Conservation (phyloP, 257 asterid species). For the Solanum phureja region DNA sequence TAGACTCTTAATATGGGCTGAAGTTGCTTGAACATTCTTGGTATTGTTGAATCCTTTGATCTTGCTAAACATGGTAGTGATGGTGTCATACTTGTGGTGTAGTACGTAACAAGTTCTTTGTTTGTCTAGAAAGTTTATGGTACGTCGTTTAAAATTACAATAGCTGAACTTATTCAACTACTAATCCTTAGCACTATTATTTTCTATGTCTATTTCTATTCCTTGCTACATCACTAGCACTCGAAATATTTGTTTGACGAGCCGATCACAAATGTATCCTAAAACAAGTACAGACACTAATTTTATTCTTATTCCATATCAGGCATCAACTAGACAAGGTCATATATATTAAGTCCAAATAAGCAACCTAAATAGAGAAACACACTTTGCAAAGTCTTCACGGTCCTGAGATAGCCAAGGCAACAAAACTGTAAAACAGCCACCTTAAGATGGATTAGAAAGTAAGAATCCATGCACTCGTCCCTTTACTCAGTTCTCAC, state of each 20-base stretch:
- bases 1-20: not conserved
- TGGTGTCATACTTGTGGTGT: not conserved
- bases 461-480: not conserved
- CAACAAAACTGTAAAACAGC: not conserved
- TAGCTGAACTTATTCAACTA: not conserved
- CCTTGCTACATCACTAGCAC: not conserved
- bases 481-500: not conserved
- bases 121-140: not conserved
- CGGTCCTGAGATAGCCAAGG: not conserved
- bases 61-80: not conserved
- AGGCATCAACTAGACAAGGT: not conserved
- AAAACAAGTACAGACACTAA: not conserved
- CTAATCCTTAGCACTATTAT: not conserved
- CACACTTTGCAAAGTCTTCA: not conserved
- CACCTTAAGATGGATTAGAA: not conserved
- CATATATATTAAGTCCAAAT: not conserved
- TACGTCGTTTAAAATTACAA: not conserved
- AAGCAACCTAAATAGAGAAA: not conserved
- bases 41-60: not conserved
- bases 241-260: not conserved
- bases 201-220: not conserved
- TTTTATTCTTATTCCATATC: not conserved
- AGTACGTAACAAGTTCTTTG: not conserved
- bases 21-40: not conserved
- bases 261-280: not conserved